Evolutionary conservation across 2,329 filamentous ascomycete genomes (phyloP).

Genomic region (Pseudocercospora musae): DNA sequence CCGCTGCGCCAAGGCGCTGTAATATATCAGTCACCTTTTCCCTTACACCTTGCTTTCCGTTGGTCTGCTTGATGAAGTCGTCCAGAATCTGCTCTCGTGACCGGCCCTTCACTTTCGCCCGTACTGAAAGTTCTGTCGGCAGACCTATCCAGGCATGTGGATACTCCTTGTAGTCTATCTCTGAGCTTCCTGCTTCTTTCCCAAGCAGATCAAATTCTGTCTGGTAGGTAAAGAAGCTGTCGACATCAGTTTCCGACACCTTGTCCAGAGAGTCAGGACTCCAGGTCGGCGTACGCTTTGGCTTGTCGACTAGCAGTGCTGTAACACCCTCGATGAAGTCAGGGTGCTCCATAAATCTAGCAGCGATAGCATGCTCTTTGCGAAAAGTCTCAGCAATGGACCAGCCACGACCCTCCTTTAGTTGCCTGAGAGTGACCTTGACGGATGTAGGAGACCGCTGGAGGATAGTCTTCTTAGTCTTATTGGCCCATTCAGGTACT

Average conservation of each 20-base stretch:
- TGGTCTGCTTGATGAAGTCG: constrained; percentile 39
- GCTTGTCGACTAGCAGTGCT: constrained; percentile 71
- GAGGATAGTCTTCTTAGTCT: constrained; percentile 71
- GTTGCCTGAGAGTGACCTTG: constrained; percentile 77
- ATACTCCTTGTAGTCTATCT: constrained; percentile 64
- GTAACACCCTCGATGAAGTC: constrained; percentile 94
- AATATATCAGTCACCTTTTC: constrained; percentile 65
- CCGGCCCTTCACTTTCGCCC: constrained; percentile 38
- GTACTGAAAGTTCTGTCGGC: constrained; percentile 66
- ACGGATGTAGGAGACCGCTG: constrained; percentile 82
- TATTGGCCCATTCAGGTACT: constrained; percentile 70
- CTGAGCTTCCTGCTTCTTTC: constrained; percentile 35
- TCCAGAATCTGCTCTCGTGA: constrained; percentile 39
- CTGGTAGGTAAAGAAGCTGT: constrained; percentile 57
- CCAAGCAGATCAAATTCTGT: constrained; percentile 55
- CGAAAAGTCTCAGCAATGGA: constrained; percentile 79
- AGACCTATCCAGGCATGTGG: constrained; percentile 68
- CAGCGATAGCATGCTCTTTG: constrained; percentile 79
- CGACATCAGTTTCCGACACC: constrained; percentile 57
- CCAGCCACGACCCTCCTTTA: constrained; percentile 74
- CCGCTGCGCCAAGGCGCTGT: too few relatives aligned
- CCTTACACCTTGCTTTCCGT: constrained; percentile 48
- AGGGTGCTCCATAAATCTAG: constrained; percentile 82
- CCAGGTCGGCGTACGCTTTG: constrained; percentile 67
- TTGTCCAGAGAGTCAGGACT: constrained; percentile 68